Evolutionary conservation across 2,329 filamentous ascomycete genomes (phyloP), one percentile per base, ranked within the genome.

Genomic region (Apiospora hydei): DNA sequence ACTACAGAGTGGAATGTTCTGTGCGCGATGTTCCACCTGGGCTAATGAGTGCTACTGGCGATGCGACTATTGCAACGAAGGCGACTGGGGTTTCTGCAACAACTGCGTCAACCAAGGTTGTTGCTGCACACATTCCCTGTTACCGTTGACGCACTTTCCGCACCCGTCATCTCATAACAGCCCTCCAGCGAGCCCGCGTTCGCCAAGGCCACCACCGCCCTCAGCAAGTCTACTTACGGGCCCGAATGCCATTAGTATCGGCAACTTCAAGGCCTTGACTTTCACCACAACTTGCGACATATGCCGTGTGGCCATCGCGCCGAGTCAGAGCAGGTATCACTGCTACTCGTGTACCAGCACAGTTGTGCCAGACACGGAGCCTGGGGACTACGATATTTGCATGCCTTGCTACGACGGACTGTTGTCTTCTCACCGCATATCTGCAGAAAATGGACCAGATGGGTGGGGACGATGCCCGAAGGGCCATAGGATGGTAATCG

Each of bases 81-180:
- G 94, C 6, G 95, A 97, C 78, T 98, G 95, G 95, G 96, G 96
- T 0, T 98, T 94, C 80, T 98, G 96, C 83, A 94, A 95, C 77
- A 84, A 88, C 73, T 98, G 96, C 76, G 94, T 98, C 43, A 95
- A 96, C 72, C 91, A 92, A 80, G 95, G 94, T 21, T 88, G 88
- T 73, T 93, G 91, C 73, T 98, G 96, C 82, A 93, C 91, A 0
- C 96, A 98, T 78, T 87, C 93, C 8, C 86, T 98, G 0, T 85
- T 97, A 0, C 94, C 95, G 0, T 85, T 97, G 64, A 89, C 91
- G 0, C 92, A 94, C 75, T 86, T 89, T 64, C 81, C 84, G 41
- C 77, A 80, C 1, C 77, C 81, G 11, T 76, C 79, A 75, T 43
- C 66, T 74, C n/a, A 71, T 73, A 7, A 75, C 74, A 70, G 80